Evolutionary conservation across 345 rosid genomes (phyloP).

Genomic region (Draba incana): DNA sequence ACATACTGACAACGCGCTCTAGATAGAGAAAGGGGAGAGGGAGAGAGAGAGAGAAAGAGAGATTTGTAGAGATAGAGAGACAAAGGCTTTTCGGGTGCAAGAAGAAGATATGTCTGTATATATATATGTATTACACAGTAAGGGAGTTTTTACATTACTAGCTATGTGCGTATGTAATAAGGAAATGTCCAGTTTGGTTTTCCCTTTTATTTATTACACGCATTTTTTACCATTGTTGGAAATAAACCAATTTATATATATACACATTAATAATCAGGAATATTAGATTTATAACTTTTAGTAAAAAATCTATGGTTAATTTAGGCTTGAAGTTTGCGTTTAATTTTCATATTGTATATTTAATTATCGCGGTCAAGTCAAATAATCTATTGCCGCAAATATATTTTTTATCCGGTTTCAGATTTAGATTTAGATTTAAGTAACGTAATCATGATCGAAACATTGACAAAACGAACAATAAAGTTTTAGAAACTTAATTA

Average conservation of each 20-base stretch:
- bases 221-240: background rate
- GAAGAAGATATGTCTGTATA: constrained; percentile 38
- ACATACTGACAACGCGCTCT: constrained; percentile 41
- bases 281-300: too few species aligned
- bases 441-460: too few species aligned
- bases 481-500: too few species aligned
- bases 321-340: too few species aligned
- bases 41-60: constrained; percentile 21
- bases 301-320: too few species aligned
- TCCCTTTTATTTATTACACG: constrained; percentile 15
- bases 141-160: constrained; percentile 24
- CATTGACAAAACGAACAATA: too few species aligned
- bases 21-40: constrained; percentile 24
- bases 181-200: constrained; percentile 9
- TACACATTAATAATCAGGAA: background rate
- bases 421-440: too few species aligned
- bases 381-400: too few species aligned
- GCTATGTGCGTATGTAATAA: constrained; percentile 22
- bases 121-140: constrained; percentile 10
- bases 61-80: constrained; percentile 36
- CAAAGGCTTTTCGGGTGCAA: constrained; percentile 37
- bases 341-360: too few species aligned
- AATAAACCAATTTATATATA: background rate
- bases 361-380: too few species aligned
- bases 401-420: too few species aligned